A percentile compares a stretch with the other conserved stretches of the same genome.
Evolutionary conservation across 768 basidiomycete species (phyloP).

Genomic region (Calocera viscosa): DNA sequence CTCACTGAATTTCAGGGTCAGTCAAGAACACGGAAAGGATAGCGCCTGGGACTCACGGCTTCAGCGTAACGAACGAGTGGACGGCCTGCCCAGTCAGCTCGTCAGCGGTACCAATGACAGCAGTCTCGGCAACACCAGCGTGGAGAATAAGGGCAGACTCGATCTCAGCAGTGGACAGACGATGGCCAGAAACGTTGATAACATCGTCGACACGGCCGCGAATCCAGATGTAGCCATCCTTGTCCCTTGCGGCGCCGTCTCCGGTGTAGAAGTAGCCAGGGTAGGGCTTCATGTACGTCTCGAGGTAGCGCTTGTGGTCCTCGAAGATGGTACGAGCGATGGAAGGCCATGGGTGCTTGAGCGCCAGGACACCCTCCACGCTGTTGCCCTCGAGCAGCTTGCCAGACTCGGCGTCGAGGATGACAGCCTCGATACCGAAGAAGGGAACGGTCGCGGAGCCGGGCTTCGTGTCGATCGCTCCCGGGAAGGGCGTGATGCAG

Average conservation of each 20-base stretch:
- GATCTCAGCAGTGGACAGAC: constrained; percentile 93
- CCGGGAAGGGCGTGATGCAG: constrained; percentile 88
- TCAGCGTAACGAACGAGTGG: constrained; percentile 86
- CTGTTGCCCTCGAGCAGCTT: constrained; percentile 60
- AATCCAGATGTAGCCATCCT: constrained; percentile 98
- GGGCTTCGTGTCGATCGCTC: constrained; percentile 90
- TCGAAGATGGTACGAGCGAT: constrained; percentile 85
- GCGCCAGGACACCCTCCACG: constrained; percentile 81
- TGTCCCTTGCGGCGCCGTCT: constrained; percentile 87
- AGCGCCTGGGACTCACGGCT: constrained; percentile 53
- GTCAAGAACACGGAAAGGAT: neutral
- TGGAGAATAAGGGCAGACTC: constrained; percentile 93
- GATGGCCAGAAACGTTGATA: constrained; percentile 96
- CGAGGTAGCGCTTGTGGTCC: constrained; percentile 78
- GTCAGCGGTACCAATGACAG: constrained; percentile 77
- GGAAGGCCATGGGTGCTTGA: constrained; percentile 86
- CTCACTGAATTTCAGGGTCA: constrained; percentile 37
- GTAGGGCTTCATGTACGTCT: constrained; percentile 75
- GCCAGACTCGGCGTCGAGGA: constrained; percentile 76
- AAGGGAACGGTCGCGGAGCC: constrained; percentile 96
- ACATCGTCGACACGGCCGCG: constrained; percentile 95
- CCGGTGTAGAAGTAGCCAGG: constrained; percentile 94
- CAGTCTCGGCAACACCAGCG: constrained; percentile 91
- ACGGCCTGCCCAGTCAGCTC: constrained; percentile 90
- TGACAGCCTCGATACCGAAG: constrained; percentile 83